These are phyloP conservation scores for Iodosphaeria phyllophila DNA, from an alignment of 2,329 filamentous ascomycete species.

Conservation along the genomic window DNA sequence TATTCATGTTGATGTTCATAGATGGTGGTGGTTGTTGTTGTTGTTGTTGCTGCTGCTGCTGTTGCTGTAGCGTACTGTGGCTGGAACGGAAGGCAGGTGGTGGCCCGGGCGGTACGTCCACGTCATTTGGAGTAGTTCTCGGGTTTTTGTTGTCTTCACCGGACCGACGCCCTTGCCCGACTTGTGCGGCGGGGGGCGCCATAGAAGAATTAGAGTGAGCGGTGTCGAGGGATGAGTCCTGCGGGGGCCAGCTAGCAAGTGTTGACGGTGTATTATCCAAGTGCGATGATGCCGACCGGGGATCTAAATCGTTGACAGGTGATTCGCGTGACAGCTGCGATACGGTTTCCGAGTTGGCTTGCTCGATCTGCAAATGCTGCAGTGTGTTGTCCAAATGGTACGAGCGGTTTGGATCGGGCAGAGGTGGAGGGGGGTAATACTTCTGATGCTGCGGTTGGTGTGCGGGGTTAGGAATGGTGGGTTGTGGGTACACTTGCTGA, in stretches of 20 bases:
- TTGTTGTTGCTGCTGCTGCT: too few relatives aligned
- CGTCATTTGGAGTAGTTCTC: conserved; percentile 17
- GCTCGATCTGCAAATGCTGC: conserved; percentile 15
- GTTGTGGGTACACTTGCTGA: conserved; percentile 18
- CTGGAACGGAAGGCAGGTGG: conserved; percentile 34
- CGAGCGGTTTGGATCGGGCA: conserved; percentile 11
- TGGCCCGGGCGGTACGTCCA: conserved; percentile 24
- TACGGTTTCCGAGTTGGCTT: conserved; percentile 36
- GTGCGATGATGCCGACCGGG: conserved; percentile 19
- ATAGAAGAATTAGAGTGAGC: conserved; percentile 16
- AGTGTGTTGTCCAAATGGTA: conserved; percentile 11
- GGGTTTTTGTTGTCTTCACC: conserved; percentile 29
- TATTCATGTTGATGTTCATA: too few relatives aligned
- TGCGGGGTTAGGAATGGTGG: conserved; percentile 19
- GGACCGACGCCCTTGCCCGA: conserved; percentile 24
- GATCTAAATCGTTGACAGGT: conserved; percentile 29
- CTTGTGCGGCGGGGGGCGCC: conserved; percentile 26
- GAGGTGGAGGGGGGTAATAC: conserved; percentile 12
- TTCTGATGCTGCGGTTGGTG: conserved; percentile 15
- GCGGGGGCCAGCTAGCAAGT: conserved; percentile 16
- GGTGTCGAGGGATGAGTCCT: conserved; percentile 8
- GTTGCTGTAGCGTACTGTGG: too few relatives aligned
- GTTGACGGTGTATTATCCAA: conserved; percentile 25
- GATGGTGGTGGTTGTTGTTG: too few relatives aligned
- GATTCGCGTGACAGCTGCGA: conserved; percentile 47